These are phyloP conservation scores for Glycine tomentella DNA, from an alignment of 306 rosid species.

Conservation along the genomic window DNA sequence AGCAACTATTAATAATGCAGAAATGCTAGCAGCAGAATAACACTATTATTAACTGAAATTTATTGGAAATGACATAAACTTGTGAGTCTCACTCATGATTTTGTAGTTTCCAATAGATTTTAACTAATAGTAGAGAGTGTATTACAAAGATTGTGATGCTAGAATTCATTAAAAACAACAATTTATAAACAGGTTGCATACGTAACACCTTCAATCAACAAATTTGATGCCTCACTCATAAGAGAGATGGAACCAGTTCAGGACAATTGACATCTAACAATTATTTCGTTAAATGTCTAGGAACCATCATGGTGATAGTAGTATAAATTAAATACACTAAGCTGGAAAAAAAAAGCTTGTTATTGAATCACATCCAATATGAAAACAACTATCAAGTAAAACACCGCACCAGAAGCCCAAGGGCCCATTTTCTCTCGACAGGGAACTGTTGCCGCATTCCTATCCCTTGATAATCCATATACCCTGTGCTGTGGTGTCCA, in stretches of 20 bases:
- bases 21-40: background rate
- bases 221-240: background rate
- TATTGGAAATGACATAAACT: background rate
- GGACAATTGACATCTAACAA: slow-evolving; percentile 37
- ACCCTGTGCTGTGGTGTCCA: slow-evolving; percentile 74
- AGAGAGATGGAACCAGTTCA: slow-evolving; percentile 33
- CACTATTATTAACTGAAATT: background rate
- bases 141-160: background rate
- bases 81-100: background rate
- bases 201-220: slow-evolving; percentile 38
- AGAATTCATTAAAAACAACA: background rate
- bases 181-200: background rate
- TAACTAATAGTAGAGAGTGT: background rate
- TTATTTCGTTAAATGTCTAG: slow-evolving; percentile 32
- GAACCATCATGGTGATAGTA: slow-evolving; percentile 11
- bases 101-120: background rate
- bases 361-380: background rate
- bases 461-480: slow-evolving; percentile 70
- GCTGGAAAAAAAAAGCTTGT: background rate
- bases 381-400: slow-evolving; percentile 45
- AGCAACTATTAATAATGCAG: slow-evolving; percentile 2
- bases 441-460: slow-evolving; percentile 72
- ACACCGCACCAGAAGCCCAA: slow-evolving; percentile 86
- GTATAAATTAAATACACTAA: slow-evolving; percentile 31
- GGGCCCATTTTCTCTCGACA: slow-evolving; percentile 93